Conservation (phyloP, 345 rosid genomes). For the Barbarea vulgaris region DNA sequence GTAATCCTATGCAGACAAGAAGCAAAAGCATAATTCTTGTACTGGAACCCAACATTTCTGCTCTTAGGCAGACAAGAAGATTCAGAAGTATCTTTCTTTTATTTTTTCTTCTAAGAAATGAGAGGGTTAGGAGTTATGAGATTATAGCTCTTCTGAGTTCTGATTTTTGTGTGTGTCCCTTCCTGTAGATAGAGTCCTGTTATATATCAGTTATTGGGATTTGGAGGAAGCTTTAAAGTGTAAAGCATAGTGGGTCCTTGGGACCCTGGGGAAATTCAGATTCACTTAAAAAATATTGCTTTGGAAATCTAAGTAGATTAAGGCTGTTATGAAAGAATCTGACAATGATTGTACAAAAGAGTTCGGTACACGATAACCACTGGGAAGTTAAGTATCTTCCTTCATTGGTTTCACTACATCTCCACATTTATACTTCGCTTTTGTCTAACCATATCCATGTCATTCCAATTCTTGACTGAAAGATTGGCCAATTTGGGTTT, state of each 20-base stretch:
- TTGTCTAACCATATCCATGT: too few relatives aligned
- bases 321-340: constrained; percentile 80
- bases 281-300: constrained; percentile 62
- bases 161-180: constrained; percentile 47
- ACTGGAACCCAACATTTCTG: constrained; percentile 50
- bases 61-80: constrained; percentile 48
- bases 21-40: constrained; percentile 51
- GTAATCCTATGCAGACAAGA: constrained; percentile 55
- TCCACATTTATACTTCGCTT: constrained; percentile 52
- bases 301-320: constrained; percentile 60
- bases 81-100: constrained; percentile 43
- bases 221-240: constrained; percentile 57
- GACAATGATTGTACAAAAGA: constrained; percentile 61
- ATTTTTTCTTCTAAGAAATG: constrained; percentile 47
- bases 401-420: constrained; percentile 45
- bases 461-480: constrained; percentile 25
- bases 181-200: constrained; percentile 59
- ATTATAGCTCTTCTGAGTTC: constrained; percentile 40
- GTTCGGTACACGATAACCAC: constrained; percentile 50
- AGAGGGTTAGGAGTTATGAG: constrained; percentile 43
- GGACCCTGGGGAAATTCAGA: constrained; percentile 50
- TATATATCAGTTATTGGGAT: constrained; percentile 56
- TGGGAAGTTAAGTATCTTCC: constrained; percentile 83
- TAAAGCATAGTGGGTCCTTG: constrained; percentile 66
- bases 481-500: constrained; percentile 1